phyloP scores from a whole-genome alignment of 148 eudicot genomes.

The Salicornia ramosissima region DNA sequence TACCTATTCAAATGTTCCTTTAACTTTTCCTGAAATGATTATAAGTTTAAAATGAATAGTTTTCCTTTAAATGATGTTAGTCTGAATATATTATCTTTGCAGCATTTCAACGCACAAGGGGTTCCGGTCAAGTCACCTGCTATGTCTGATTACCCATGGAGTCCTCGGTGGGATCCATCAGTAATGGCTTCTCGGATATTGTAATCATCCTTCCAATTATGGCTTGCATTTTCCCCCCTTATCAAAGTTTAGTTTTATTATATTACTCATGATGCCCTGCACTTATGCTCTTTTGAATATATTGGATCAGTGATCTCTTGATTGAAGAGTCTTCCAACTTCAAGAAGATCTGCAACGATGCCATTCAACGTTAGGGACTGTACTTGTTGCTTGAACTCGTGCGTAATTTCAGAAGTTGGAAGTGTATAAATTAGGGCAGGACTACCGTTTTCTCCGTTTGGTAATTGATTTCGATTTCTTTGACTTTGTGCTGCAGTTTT shows the following conservation, averaged over 20 bases:
- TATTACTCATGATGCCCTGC: not conserved
- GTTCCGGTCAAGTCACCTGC: conserved; percentile 55
- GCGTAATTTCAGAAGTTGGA: conserved; percentile 10
- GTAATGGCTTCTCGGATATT: conserved; percentile 77
- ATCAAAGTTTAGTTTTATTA: not conserved
- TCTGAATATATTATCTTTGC: not conserved
- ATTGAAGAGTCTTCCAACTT: conserved; percentile 73
- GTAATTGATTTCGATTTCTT: conserved; percentile 1
- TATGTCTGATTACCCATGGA: conserved; percentile 80
- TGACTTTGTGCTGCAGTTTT: conserved; percentile 1
- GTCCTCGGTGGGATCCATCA: conserved; percentile 90
- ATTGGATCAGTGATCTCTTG: conserved; percentile 60
- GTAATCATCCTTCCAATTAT: conserved; percentile 34
- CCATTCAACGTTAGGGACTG: conserved; percentile 38
- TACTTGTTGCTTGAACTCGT: not conserved
- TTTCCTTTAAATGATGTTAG: not conserved
- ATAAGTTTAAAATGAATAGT: not conserved
- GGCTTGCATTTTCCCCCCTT: too few relatives aligned
- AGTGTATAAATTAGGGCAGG: not conserved
- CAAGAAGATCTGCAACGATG: conserved; percentile 78
- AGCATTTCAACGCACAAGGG: conserved; percentile 64
- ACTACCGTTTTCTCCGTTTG: not conserved
- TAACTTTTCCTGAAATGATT: not conserved
- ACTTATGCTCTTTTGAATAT: conserved; percentile 8
- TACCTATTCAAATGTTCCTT: not conserved